These are phyloP conservation scores for Ceratobasidium sp. DNA, from an alignment of 1,284 basidiomycete genomes.

Conservation along the genomic window DNA sequence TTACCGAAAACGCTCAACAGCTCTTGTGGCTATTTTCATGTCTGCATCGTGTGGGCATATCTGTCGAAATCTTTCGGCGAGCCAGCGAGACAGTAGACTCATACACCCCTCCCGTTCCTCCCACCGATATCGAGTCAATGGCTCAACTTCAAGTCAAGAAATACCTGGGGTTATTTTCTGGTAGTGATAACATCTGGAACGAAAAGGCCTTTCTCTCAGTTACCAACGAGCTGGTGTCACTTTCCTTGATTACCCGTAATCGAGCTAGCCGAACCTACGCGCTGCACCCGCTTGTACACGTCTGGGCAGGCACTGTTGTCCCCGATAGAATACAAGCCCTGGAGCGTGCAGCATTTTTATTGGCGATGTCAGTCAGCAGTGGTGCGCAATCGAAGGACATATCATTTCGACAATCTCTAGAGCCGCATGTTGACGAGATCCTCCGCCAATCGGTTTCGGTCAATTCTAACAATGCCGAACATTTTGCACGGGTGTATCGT, in stretches of 20 bases:
- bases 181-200: background rate
- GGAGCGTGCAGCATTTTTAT: background rate
- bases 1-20: slow-evolving; percentile 1
- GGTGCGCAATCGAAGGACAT: background rate
- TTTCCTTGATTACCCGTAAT: slow-evolving; percentile 7
- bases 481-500: background rate
- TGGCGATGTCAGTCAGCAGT: background rate
- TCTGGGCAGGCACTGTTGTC: background rate
- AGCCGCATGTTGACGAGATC: background rate
- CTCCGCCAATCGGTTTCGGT: background rate
- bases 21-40: slow-evolving; percentile 19
- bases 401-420: background rate
- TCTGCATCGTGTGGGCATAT: slow-evolving; percentile 20
- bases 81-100: background rate
- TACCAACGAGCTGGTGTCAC: background rate
- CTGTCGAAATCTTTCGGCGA: slow-evolving; percentile 4
- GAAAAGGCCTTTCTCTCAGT: background rate
- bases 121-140: background rate
- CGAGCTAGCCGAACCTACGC: slow-evolving; percentile 5
- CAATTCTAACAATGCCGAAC: background rate
- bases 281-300: slow-evolving; percentile 10
- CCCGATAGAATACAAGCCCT: background rate
- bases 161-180: background rate
- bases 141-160: background rate
- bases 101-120: background rate